Percentiles rank a stretch among this genome's conserved stretches.
These are phyloP conservation scores for Massospora cicadina DNA, from an alignment of 371 early-diverging fungal genomes.

Conservation along the genomic window DNA sequence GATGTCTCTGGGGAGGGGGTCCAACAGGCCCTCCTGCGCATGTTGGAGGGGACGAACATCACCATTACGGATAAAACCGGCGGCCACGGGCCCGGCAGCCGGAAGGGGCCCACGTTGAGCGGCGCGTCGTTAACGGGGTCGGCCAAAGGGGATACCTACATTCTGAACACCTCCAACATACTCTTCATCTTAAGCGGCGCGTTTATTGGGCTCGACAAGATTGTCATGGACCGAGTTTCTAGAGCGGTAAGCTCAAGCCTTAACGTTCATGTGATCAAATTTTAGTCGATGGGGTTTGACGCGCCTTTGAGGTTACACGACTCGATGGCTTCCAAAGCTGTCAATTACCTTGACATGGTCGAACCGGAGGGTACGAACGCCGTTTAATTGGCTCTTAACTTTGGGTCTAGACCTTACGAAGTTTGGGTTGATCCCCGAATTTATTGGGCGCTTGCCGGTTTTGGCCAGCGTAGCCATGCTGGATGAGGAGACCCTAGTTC, in stretches of 20 bases:
- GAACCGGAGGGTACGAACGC: constrained; percentile 38
- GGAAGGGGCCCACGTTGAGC: constrained; percentile 14
- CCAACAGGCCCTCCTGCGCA: constrained; percentile 68
- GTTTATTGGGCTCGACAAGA: constrained; percentile 74
- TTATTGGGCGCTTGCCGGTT: constrained; percentile 77
- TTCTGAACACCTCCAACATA: constrained; percentile 80
- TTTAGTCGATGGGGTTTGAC: constrained; percentile 53
- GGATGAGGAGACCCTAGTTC: constrained; percentile 44
- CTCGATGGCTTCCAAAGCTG: constrained; percentile 6
- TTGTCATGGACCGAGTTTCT: constrained; percentile 52
- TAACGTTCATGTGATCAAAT: background rate
- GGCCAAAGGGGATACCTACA: constrained; percentile 52
- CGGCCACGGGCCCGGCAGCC: constrained; percentile 19
- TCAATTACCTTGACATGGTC: constrained; percentile 26
- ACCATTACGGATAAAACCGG: constrained; percentile 70
- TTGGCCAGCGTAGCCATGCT: constrained; percentile 60
- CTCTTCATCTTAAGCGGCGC: constrained; percentile 81
- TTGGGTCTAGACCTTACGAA: constrained; percentile 50
- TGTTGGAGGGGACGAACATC: constrained; percentile 78
- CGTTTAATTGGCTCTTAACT: background rate
- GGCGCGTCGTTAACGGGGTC: constrained; percentile 18
- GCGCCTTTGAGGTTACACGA: constrained; percentile 25
- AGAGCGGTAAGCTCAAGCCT: constrained; percentile 31
- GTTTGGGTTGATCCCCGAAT: constrained; percentile 82
- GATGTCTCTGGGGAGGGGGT: constrained; percentile 91